These are phyloP conservation scores for Pseudonectria foliicola DNA, from an alignment of 2,329 filamentous ascomycete genomes.

Conservation along the genomic window DNA sequence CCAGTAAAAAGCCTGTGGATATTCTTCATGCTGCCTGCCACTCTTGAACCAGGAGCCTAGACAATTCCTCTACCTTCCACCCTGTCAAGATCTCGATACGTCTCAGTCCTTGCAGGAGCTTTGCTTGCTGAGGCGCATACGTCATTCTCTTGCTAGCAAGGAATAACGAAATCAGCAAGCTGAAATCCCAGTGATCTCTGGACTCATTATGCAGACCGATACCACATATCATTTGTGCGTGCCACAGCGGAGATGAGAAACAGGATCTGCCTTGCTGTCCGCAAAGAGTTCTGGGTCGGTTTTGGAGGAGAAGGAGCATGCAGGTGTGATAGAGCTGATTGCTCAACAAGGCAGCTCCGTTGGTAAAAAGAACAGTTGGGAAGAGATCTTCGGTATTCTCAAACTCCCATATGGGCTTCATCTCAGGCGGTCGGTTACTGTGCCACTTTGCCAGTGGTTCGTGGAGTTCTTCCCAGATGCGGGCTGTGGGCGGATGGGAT, in stretches of 20 bases:
- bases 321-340: conserved; percentile 53
- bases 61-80: conserved; percentile 28
- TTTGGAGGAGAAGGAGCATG: conserved; percentile 44
- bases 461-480: conserved; percentile 24
- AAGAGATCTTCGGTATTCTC: conserved; percentile 25
- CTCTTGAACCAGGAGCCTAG: conserved; percentile 18
- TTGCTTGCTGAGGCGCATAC: conserved; percentile 39
- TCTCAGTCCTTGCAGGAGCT: conserved; percentile 33
- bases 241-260: conserved; percentile 38
- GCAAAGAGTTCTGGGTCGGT: conserved; percentile 38
- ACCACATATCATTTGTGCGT: conserved; percentile 41
- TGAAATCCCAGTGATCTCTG: conserved; percentile 39
- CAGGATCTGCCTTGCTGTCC: conserved; percentile 23
- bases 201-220: conserved; percentile 41
- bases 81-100: conserved; percentile 33
- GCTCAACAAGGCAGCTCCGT: conserved; percentile 35
- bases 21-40: conserved; percentile 15
- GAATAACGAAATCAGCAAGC: conserved; percentile 38
- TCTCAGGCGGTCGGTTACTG: conserved; percentile 22
- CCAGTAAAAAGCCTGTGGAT: conserved; percentile 1
- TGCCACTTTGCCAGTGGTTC: conserved; percentile 29
- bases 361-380: conserved; percentile 31
- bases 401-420: conserved; percentile 28
- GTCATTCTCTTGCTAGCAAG: conserved; percentile 40
- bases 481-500: conserved; percentile 12